phyloP scores from a whole-genome alignment of 2,329 filamentous ascomycete species.

The Akanthomyces uredinophilus region DNA sequence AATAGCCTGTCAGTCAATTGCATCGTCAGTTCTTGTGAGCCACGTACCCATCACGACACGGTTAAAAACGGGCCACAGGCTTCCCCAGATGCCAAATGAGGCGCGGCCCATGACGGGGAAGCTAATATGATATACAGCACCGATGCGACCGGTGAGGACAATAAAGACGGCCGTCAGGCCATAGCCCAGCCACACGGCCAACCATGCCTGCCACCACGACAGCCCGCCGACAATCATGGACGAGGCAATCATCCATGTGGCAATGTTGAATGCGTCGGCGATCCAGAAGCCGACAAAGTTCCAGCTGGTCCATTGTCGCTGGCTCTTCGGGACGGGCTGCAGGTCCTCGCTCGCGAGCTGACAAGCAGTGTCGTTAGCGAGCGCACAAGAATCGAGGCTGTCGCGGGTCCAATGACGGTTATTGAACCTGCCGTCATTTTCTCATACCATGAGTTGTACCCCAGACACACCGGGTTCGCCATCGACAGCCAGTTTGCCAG shows the following conservation, averaged over 20 bases:
- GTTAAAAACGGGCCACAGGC: constrained; percentile 84
- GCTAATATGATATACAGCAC: constrained; percentile 80
- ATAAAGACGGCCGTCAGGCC: constrained; percentile 71
- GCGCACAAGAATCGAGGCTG: not conserved
- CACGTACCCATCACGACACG: constrained; percentile 67
- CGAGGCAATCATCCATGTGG: constrained; percentile 91
- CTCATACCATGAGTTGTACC: constrained; percentile 12
- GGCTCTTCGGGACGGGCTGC: constrained; percentile 71
- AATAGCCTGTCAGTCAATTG: constrained; percentile 16
- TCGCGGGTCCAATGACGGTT: not conserved
- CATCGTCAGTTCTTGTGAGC: not conserved
- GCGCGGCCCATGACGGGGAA: constrained; percentile 76
- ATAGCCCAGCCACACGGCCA: constrained; percentile 84
- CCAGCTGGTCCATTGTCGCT: constrained; percentile 78
- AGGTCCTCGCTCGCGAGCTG: constrained; percentile 77
- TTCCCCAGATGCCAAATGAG: constrained; percentile 85
- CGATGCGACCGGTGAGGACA: constrained; percentile 73
- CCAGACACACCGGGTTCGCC: constrained; percentile 6
- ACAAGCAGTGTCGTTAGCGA: not conserved
- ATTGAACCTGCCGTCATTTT: not conserved
- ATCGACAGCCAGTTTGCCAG: constrained; percentile 4
- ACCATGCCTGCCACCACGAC: constrained; percentile 88
- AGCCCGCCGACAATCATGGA: constrained; percentile 73
- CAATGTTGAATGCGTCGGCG: constrained; percentile 81
- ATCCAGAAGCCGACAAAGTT: constrained; percentile 90